These are phyloP conservation scores for Vigna mungo DNA, from an alignment of 306 rosid genomes.

Conservation along the genomic window DNA sequence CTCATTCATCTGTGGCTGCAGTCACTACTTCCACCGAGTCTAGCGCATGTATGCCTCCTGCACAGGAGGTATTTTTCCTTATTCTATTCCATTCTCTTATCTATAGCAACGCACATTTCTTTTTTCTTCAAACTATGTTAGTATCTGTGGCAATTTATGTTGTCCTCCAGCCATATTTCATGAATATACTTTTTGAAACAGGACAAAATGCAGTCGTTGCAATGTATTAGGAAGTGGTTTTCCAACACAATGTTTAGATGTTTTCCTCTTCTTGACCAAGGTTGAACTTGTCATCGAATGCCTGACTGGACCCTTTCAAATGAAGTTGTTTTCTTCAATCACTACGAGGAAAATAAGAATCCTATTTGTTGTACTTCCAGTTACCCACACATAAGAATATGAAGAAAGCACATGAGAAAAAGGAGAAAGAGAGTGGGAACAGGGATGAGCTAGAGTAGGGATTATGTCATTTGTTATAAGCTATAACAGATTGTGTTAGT, in stretches of 20 bases:
- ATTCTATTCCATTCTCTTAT: conserved; percentile 13
- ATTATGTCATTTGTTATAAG: conserved; percentile 1
- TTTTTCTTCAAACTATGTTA: background rate
- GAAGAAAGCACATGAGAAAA: background rate
- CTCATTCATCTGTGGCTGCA: conserved; percentile 74
- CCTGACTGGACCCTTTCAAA: conserved; percentile 7
- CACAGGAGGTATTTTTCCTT: conserved; percentile 58
- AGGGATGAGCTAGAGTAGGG: background rate
- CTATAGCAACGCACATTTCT: conserved; percentile 25
- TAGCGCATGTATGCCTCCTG: conserved; percentile 49
- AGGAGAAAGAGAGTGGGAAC: background rate
- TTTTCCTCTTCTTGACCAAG: conserved; percentile 20
- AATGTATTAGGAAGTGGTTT: too few relatives aligned
- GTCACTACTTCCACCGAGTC: conserved; percentile 53
- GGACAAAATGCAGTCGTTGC: conserved; percentile 27
- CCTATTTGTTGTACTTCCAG: conserved; percentile 2
- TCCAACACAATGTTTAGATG: conserved; percentile 2
- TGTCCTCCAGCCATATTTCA: background rate
- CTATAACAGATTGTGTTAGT: background rate
- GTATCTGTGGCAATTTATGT: conserved; percentile 20
- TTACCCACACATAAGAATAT: background rate
- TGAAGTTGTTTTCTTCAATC: conserved; percentile 30
- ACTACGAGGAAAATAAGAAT: conserved; percentile 26
- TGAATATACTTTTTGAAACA: conserved; percentile 27
- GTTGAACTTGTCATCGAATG: conserved; percentile 27